phyloP scores from a whole-genome alignment of 1,284 basidiomycete genomes.

The Cryptococcus wingfieldii region DNA sequence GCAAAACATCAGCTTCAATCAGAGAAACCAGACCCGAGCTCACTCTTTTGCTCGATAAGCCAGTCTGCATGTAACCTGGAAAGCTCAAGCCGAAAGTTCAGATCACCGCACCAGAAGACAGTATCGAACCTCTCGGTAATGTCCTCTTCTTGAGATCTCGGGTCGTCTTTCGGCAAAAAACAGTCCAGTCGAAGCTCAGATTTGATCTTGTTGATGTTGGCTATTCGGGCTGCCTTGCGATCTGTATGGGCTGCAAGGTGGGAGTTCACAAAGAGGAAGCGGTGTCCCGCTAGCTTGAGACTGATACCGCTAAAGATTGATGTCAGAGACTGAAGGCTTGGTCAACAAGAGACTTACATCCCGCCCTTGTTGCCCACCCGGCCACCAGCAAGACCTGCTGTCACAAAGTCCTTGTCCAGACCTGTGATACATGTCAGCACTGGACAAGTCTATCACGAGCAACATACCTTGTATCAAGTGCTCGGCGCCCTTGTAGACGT shows the following conservation, averaged over 20 bases:
- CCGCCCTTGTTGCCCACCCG: constrained; percentile 55
- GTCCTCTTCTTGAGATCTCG: constrained; percentile 33
- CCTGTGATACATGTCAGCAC: constrained; percentile 25
- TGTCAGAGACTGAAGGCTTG: too few species aligned
- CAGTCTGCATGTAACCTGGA: constrained; percentile 55
- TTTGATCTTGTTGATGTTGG: constrained; percentile 53
- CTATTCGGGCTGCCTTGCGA: constrained; percentile 40
- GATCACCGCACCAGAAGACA: constrained; percentile 54
- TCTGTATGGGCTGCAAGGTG: constrained; percentile 55
- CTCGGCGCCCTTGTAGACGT: constrained; percentile 50
- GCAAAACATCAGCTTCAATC: background rate
- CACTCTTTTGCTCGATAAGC: constrained; percentile 53
- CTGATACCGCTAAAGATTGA: constrained; percentile 48
- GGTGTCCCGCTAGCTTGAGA: constrained; percentile 52
- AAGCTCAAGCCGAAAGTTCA: constrained; percentile 55
- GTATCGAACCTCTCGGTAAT: constrained; percentile 55
- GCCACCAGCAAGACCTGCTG: constrained; percentile 55
- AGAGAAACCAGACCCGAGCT: background rate
- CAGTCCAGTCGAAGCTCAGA: constrained; percentile 53
- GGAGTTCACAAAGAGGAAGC: constrained; percentile 56
- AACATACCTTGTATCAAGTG: constrained; percentile 46
- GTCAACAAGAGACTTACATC: constrained; percentile 27
- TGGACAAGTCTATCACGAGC: background rate
- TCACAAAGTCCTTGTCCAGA: constrained; percentile 53
- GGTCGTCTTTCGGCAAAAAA: constrained; percentile 49